phyloP scores from a whole-genome alignment of 2,329 filamentous ascomycete species.

The Chrysoporthe cubensis region DNA sequence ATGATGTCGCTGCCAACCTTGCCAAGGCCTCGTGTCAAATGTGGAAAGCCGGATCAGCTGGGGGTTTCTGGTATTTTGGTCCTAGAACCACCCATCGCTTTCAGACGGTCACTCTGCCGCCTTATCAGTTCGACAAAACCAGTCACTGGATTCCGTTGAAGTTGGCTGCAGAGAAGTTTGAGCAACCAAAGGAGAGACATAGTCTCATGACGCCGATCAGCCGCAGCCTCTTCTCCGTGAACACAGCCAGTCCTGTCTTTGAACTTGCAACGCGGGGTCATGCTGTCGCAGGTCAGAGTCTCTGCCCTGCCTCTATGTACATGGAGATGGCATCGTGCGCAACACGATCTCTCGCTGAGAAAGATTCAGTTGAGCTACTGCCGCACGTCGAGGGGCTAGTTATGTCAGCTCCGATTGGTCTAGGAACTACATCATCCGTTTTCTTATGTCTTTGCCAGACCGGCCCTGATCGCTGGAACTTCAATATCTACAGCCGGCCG shows the following conservation, averaged over 20 bases:
- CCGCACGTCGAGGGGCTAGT: no score
- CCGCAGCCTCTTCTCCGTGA: no score
- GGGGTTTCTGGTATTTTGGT: constrained; percentile 33
- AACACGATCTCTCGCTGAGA: not conserved
- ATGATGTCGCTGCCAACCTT: constrained; percentile 9
- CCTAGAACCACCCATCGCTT: constrained; percentile 24
- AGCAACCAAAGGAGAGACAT: no score
- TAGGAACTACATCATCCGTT: no score
- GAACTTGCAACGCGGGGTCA: constrained; percentile 31
- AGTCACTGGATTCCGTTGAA: constrained; percentile 33
- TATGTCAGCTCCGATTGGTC: no score
- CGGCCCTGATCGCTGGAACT: no score
- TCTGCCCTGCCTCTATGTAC: constrained; percentile 37
- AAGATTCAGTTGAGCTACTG: not conserved
- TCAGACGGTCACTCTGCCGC: constrained; percentile 32
- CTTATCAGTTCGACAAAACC: constrained; percentile 37
- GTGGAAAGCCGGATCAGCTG: constrained; percentile 29
- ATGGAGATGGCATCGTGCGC: constrained; percentile 33
- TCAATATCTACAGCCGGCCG: no score
- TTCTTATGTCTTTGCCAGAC: no score
- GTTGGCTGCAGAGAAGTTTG: not conserved
- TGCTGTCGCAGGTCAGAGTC: constrained; percentile 32
- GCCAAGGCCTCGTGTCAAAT: constrained; percentile 26
- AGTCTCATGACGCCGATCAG: no score
- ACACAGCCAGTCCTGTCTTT: not conserved